Base-by-base conservation (phyloP, 805 yeast genomes). In the Yarrowia sp. region DNA sequence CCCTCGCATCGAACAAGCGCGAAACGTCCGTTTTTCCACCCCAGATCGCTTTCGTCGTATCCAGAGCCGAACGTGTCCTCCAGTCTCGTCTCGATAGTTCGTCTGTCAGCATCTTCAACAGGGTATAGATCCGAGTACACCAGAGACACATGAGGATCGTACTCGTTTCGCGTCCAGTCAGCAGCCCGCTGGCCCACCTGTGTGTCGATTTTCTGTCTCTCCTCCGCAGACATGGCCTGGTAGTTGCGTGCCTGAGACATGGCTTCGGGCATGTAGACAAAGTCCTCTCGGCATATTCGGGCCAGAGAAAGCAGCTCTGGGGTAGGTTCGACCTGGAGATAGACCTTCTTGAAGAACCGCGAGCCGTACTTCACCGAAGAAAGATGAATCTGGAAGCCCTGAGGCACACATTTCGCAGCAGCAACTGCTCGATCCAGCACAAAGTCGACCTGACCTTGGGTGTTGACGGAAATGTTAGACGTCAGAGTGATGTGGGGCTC, bases 401-500 rank as follows among this genome's bases (percentile, higher is more conserved):
- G 70, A 9, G 78, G 74, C 48, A 78, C 80, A 7, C 88, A 76
- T 72, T 79, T 75, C 7, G 85, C 77, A 0, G 94, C 92, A 3
- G 87, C 88, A 12, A 83, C 77, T 69, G 90, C 80, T 66, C 87
- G 82, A 38, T 83, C 85, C 19, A 90, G 80, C 9, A 89, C 84
- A 41, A 82, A 80, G 70, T 85, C 85, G 1, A 87, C 89, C 69
- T 88, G 91, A 14, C 84, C 85, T 50, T 82, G 82, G 12, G 82
- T 79, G 35, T 80, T 77, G 36, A 88, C 79, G 1, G 77, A 79
- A 41, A 90, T 79, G 69, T 85, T 83, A n/a, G 91, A 83, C 2
- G 92, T 86, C 36, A 90, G 82, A 1, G 97, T 91, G 43, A 91
- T 82, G 75, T 90, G 97, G 3, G 97, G 97, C 71, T 86, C 89